A percentile compares a stretch with the other conserved stretches of the same genome.
phyloP scores from a whole-genome alignment of 2,329 filamentous ascomycete genomes.

The Davidsoniella neocaledoniae region DNA sequence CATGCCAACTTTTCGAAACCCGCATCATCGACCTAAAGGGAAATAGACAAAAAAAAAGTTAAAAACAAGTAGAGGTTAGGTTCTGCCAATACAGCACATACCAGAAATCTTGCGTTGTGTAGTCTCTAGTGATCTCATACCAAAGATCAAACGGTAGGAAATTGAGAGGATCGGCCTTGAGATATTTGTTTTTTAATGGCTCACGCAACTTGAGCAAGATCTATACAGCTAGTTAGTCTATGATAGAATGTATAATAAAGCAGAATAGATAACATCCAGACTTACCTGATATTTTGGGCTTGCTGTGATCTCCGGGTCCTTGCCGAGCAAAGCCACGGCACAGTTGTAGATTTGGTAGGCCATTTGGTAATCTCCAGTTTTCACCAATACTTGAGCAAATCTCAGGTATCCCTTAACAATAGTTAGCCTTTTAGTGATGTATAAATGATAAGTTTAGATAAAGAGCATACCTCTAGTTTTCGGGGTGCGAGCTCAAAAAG shows the following conservation, averaged over 20 bases:
- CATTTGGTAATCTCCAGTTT: constrained; percentile 22
- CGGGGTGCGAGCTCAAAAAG: constrained; percentile 26
- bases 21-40: neutral
- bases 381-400: constrained; percentile 23
- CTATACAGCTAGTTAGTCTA: constrained; percentile 4
- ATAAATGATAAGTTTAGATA: neutral
- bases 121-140: constrained; percentile 2
- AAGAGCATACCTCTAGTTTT: constrained; percentile 21
- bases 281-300: constrained; percentile 1
- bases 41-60: too few species aligned
- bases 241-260: neutral
- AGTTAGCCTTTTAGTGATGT: neutral
- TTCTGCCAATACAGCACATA: neutral
- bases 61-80: neutral
- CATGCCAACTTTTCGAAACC: constrained; percentile 1
- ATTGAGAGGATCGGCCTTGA: constrained; percentile 3
- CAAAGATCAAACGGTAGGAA: constrained; percentile 9
- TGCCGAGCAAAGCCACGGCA: constrained; percentile 14
- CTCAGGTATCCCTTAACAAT: constrained; percentile 24
- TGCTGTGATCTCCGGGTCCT: constrained; percentile 11
- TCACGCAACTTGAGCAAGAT: constrained; percentile 6
- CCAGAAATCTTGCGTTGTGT: constrained; percentile 3
- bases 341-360: constrained; percentile 26
- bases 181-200: constrained; percentile 3
- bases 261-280: neutral